A percentile compares a stretch with the other conserved stretches of the same genome.
These are phyloP conservation scores for Phialemoniopsis sp. DNA, from an alignment of 2,329 filamentous ascomycete genomes.

Conservation along the genomic window DNA sequence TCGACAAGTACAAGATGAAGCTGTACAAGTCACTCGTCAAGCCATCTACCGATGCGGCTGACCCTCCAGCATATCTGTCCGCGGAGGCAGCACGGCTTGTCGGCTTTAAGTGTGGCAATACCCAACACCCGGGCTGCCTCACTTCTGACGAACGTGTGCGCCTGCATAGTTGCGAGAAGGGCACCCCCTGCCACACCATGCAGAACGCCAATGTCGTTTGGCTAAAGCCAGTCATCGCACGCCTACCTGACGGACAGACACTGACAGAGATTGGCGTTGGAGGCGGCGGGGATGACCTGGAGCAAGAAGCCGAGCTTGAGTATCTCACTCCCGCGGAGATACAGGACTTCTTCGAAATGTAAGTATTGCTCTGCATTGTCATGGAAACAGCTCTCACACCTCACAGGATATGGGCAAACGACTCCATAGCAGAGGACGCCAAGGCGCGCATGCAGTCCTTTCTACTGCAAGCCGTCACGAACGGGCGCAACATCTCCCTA, in stretches of 20 bases:
- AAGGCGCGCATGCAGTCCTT: constrained; percentile 16
- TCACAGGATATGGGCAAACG: constrained; percentile 14
- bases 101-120: constrained; percentile 74
- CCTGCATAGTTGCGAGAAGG: constrained; percentile 84
- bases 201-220: constrained; percentile 54
- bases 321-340: constrained; percentile 32
- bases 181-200: constrained; percentile 52
- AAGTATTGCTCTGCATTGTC: constrained; percentile 11
- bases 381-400: too few relatives aligned
- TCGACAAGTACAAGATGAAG: constrained; percentile 74
- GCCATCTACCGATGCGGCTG: too few relatives aligned
- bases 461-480: constrained; percentile 9
- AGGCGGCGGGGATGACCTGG: constrained; percentile 73
- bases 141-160: constrained; percentile 59
- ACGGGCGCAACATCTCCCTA: constrained; percentile 26
- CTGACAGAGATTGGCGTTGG: constrained; percentile 73
- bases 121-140: constrained; percentile 64
- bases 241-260: constrained; percentile 53
- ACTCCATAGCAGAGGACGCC: constrained; percentile 11
- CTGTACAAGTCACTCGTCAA: constrained; percentile 64
- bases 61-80: constrained; percentile 18
- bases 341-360: constrained; percentile 22
- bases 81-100: constrained; percentile 64
- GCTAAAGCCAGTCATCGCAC: constrained; percentile 75
- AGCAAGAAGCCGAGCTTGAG: constrained; percentile 63